A percentile compares a stretch with the other conserved stretches of the same genome.
phyloP scores from a whole-genome alignment of 1,284 basidiomycete species.

The Apiotrichum gamsii region DNA sequence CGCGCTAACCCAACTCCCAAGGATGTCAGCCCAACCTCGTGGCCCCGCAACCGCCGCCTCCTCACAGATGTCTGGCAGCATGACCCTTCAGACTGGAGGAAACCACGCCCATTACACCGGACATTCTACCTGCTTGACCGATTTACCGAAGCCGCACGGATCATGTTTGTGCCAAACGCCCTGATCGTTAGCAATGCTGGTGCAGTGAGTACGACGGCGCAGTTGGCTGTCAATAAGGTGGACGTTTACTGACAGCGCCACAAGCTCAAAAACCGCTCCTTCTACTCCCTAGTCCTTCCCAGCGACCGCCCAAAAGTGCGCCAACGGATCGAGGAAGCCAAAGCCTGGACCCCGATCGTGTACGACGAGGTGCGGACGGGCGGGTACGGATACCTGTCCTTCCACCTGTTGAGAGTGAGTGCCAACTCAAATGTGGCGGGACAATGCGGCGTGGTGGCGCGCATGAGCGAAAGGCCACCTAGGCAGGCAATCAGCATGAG shows the following conservation, averaged over 20 bases:
- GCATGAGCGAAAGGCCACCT: too few species aligned
- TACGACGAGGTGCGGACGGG: constrained; percentile 26
- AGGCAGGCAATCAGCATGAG: too few species aligned
- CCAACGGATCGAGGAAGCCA: constrained; percentile 33
- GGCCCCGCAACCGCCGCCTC: too few species aligned
- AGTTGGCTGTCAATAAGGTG: too few species aligned
- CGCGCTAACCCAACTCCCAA: too few species aligned
- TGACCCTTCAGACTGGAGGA: not conserved
- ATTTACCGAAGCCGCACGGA: constrained; percentile 33
- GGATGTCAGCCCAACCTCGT: too few species aligned
- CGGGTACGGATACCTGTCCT: constrained; percentile 33
- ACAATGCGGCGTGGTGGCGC: too few species aligned
- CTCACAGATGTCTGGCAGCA: too few species aligned
- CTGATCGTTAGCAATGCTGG: constrained; percentile 23
- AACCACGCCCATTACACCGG: too few species aligned
- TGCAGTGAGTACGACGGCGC: constrained; percentile 1
- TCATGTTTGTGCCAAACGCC: constrained; percentile 39
- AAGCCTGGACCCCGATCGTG: constrained; percentile 32
- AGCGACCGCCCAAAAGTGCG: constrained; percentile 29
- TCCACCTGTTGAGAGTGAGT: constrained; percentile 33
- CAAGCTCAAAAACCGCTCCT: constrained; percentile 28
- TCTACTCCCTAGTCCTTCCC: constrained; percentile 35
- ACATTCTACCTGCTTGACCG: constrained; percentile 39
- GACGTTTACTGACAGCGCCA: not conserved
- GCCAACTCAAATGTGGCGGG: too few species aligned